Evolutionary conservation across 495 filamentous ascomycete genomes (phyloP).

Genomic region (Podospora appendiculata): DNA sequence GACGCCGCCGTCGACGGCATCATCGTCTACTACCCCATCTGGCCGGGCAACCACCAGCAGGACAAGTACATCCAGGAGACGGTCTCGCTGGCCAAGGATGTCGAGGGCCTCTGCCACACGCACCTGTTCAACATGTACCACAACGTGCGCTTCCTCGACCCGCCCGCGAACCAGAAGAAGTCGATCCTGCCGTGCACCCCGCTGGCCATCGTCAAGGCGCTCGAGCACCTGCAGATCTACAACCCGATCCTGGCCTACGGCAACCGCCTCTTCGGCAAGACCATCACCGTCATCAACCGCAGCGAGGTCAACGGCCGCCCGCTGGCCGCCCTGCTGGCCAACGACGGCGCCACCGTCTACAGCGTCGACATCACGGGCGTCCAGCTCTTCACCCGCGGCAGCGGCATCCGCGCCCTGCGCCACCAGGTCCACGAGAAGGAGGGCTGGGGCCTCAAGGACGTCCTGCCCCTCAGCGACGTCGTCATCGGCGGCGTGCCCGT

Average conservation of each 20-base stretch:
- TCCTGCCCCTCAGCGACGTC: slow-evolving; percentile 81
- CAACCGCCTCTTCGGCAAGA: slow-evolving; percentile 83
- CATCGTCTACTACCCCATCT: slow-evolving; percentile 98
- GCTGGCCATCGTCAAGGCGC: slow-evolving; percentile 88
- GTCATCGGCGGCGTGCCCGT: slow-evolving; percentile 91
- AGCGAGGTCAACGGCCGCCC: slow-evolving; percentile 92
- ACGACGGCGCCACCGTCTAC: slow-evolving; percentile 93
- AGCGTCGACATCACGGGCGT: slow-evolving; percentile 86
- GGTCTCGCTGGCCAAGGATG: slow-evolving; percentile 83
- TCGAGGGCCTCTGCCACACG: slow-evolving; percentile 87
- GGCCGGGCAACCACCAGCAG: slow-evolving; percentile 61
- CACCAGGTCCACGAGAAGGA: slow-evolving; percentile 80
- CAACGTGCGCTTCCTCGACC: slow-evolving; percentile 90
- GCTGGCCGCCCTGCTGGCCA: slow-evolving; percentile 88
- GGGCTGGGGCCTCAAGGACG: slow-evolving; percentile 67
- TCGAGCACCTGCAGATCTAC: slow-evolving; percentile 92
- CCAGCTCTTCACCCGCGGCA: slow-evolving; percentile 85
- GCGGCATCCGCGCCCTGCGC: slow-evolving; percentile 68
- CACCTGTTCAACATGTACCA: slow-evolving; percentile 99
- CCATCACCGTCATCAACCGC: slow-evolving; percentile 90
- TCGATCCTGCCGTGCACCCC: slow-evolving; percentile 93
- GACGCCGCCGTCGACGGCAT: slow-evolving; percentile 80
- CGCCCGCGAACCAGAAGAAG: slow-evolving; percentile 66
- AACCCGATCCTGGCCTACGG: slow-evolving; percentile 93
- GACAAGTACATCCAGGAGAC: slow-evolving; percentile 94